Evolutionary conservation across 2,329 filamentous ascomycete species (phyloP).

Genomic region (Rosellinia necatrix): DNA sequence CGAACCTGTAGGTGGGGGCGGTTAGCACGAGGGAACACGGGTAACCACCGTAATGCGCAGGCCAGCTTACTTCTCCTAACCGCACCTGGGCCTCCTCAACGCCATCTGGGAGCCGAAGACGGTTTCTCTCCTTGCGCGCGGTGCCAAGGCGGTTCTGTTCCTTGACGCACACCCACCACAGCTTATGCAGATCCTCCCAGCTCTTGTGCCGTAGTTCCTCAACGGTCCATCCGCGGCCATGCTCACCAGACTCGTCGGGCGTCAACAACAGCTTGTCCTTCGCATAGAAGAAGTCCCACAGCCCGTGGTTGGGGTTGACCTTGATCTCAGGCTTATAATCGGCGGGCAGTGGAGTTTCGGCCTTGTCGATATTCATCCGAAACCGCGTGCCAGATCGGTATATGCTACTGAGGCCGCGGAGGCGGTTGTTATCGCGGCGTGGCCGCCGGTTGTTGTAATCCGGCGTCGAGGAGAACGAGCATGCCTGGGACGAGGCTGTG

Average conservation of each 20-base stretch:
- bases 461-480: constrained; percentile 42
- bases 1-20: constrained; percentile 59
- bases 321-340: constrained; percentile 62
- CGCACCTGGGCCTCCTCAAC: constrained; percentile 48
- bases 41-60: not conserved
- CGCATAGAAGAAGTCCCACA: constrained; percentile 89
- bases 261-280: constrained; percentile 70
- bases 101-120: constrained; percentile 69
- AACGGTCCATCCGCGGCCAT: constrained; percentile 83
- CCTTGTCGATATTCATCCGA: constrained; percentile 73
- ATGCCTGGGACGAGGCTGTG: constrained; percentile 27
- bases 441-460: constrained; percentile 38
- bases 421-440: constrained; percentile 74
- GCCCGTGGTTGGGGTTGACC: constrained; percentile 76
- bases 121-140: constrained; percentile 68
- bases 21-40: constrained; percentile 1
- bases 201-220: constrained; percentile 87
- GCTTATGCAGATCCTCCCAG: constrained; percentile 87
- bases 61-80: constrained; percentile 62
- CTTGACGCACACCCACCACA: constrained; percentile 95
- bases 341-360: constrained; percentile 74
- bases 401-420: constrained; percentile 81
- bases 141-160: constrained; percentile 92
- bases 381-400: constrained; percentile 76
- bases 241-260: constrained; percentile 70